Evolutionary conservation across 2,329 filamentous ascomycete genomes (phyloP).

Genomic region (Ceratocystis cubensis): DNA sequence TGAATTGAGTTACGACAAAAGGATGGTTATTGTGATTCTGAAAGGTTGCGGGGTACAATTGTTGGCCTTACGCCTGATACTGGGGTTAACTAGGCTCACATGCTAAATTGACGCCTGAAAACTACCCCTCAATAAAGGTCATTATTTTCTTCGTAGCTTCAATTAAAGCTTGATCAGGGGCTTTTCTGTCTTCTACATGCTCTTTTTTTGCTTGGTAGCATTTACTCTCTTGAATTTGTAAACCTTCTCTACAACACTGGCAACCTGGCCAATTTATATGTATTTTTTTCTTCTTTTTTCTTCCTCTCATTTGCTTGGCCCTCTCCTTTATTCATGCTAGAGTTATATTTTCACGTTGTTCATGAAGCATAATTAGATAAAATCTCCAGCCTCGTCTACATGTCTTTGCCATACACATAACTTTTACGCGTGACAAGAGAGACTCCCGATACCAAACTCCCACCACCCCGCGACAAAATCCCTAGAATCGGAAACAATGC

Average conservation of each 20-base stretch:
- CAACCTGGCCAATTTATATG: slow-evolving; percentile 1
- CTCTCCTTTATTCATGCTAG: not conserved
- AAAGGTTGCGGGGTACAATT: not conserved
- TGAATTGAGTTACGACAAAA: not conserved
- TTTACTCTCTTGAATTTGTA: not conserved
- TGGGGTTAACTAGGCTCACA: not conserved
- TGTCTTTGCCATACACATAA: not conserved
- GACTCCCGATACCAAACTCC: not conserved
- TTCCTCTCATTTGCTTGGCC: not conserved
- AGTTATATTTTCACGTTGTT: not conserved
- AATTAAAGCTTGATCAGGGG: not conserved
- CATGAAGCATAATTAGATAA: not conserved
- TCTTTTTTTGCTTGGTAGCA: not conserved
- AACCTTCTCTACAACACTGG: not conserved
- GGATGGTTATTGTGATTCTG: not conserved
- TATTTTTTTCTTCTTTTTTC: not conserved
- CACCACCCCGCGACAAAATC: not conserved
- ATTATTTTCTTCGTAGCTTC: not conserved
- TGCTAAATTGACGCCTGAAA: slow-evolving; percentile 6
- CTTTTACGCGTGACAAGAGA: not conserved
- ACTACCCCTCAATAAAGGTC: not conserved
- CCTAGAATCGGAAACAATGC: not conserved
- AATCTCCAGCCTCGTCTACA: not conserved
- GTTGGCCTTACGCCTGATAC: too few species aligned
- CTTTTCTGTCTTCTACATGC: not conserved